These are phyloP conservation scores for Guadua angustifolia DNA, from an alignment of 176 grass and related monocot genomes.

Conservation along the genomic window DNA sequence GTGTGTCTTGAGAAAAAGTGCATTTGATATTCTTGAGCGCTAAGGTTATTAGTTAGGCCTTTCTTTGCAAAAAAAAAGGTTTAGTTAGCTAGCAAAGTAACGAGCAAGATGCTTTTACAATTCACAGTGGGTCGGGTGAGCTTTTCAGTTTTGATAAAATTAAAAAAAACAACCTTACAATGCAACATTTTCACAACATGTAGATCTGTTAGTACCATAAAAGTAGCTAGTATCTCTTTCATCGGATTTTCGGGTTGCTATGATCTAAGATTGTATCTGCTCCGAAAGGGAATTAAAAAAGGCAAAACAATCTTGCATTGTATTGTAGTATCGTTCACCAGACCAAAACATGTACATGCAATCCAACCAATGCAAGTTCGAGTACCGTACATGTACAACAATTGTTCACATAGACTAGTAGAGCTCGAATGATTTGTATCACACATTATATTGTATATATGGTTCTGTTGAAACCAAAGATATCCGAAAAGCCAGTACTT, in stretches of 20 bases:
- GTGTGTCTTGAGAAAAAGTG: not conserved
- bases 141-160: slow-evolving; percentile 35
- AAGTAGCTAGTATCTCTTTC: slow-evolving; percentile 33
- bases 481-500: not conserved
- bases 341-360: not conserved
- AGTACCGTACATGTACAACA: not conserved
- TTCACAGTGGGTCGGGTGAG: slow-evolving; percentile 42
- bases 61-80: slow-evolving; percentile 26
- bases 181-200: slow-evolving; percentile 22
- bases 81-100: not conserved
- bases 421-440: not conserved
- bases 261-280: slow-evolving; percentile 12
- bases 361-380: not conserved
- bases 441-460: not conserved
- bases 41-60: slow-evolving; percentile 42
- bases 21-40: slow-evolving; percentile 29
- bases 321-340: not conserved
- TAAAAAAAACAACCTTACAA: slow-evolving; percentile 20
- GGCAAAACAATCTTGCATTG: not conserved
- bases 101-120: slow-evolving; percentile 2
- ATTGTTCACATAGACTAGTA: not conserved
- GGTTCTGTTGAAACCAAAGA: slow-evolving; percentile 26
- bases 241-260: slow-evolving; percentile 27
- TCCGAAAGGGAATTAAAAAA: not conserved
- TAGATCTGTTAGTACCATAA: slow-evolving; percentile 48